Base-by-base conservation (phyloP, 2,329 filamentous ascomycete species). In the Hymenoscyphus salicellus region DNA sequence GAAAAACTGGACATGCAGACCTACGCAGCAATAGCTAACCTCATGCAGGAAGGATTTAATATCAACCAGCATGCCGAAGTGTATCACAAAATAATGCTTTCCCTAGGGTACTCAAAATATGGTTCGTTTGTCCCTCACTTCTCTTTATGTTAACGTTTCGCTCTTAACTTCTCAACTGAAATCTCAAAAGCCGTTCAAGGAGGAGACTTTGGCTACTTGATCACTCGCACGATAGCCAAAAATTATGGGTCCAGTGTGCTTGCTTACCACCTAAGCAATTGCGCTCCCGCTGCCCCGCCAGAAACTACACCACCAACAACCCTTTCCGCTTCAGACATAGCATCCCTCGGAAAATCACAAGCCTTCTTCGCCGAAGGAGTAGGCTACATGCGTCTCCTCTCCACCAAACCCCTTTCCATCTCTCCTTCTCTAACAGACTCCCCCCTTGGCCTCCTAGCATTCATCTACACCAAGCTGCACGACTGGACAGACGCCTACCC, bases 391-490 rank as follows among this genome's bases (percentile, higher is more conserved):
- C 43, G n/a, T 23, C n/a, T 49, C n/a, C 43, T 49, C n/a, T 49
- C 43, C 43, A 49, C 43, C 7, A 11, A 3, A 11, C 43, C 43
- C 4, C 43, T 49, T 17, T 57, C 17, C 30, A 26, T 23, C 16
- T 33, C 6, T 10, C 30, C 28, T 10, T 20, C 20, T 14, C 61
- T 68, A 60, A 67, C 52, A 60, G 89, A 93, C 74, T 87, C 83
- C 4, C 91, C 91, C 0, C 83, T 90, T 0, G 89, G 83, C 0
- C 77, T 92, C 3, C 79, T 93, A 1, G 85, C 89, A 0, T 94
- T 91, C 90, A 86, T 93, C 52, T 90, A 90, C 71, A 91, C 94
- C 77, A 94, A 93, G 73, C 78, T 94, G 28, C 84, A 88, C 69
- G 86, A 89, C 70, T 94, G 90, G 91, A 86, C 86, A 0, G 89